These are phyloP conservation scores for Candida silvicultrix DNA, from an alignment of 805 yeast species.

Conservation along the genomic window DNA sequence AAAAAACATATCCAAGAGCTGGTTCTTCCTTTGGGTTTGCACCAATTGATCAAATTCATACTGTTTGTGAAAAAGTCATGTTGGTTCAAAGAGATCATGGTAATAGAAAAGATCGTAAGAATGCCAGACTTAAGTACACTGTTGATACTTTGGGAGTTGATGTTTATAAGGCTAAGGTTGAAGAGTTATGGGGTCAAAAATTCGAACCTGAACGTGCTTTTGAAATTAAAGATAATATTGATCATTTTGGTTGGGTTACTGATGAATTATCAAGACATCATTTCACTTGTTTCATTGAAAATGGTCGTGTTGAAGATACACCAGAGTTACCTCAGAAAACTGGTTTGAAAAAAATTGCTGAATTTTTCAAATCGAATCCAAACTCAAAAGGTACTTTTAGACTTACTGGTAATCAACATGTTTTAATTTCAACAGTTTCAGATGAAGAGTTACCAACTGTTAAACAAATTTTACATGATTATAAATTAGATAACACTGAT, in stretches of 20 bases:
- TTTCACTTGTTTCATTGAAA: slow-evolving; percentile 90
- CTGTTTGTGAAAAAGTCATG: slow-evolving; percentile 88
- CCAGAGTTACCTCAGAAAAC: slow-evolving; percentile 84
- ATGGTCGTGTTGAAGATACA: slow-evolving; percentile 93
- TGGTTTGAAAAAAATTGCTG: slow-evolving; percentile 77
- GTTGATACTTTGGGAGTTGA: slow-evolving; percentile 92
- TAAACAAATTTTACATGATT: slow-evolving; percentile 59
- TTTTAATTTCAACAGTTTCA: slow-evolving; percentile 64
- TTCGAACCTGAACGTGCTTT: slow-evolving; percentile 67
- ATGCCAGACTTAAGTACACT: slow-evolving; percentile 95
- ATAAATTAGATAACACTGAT: slow-evolving; percentile 77
- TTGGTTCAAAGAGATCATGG: slow-evolving; percentile 92
- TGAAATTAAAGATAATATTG: slow-evolving; percentile 81
- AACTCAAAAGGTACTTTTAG: slow-evolving; percentile 78
- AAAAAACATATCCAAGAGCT: slow-evolving; percentile 92
- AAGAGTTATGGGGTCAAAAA: slow-evolving; percentile 71
- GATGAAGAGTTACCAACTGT: slow-evolving; percentile 61
- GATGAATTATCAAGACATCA: slow-evolving; percentile 83
- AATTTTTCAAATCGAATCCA: slow-evolving; percentile 43
- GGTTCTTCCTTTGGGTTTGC: slow-evolving; percentile 84
- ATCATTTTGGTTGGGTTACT: slow-evolving; percentile 88
- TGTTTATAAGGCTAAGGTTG: slow-evolving; percentile 72
- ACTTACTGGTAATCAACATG: slow-evolving; percentile 93
- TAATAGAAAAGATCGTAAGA: slow-evolving; percentile 94
- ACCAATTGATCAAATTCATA: slow-evolving; percentile 56